Conservation (phyloP, 2,329 filamentous ascomycete genomes). For the Talaromyces sp. region DNA sequence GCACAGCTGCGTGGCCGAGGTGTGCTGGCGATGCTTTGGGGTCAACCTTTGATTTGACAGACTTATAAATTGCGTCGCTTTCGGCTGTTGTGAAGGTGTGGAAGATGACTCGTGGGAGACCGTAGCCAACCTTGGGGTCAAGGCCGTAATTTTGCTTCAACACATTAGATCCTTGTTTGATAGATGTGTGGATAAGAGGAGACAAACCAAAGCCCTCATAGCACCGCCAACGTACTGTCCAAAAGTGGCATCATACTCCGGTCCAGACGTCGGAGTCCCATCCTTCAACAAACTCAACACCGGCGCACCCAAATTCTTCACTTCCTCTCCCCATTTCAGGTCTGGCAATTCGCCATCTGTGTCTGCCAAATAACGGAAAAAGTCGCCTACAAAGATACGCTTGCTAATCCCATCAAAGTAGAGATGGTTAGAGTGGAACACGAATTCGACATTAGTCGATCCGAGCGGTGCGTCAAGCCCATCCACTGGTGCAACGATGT, state of each 20-base stretch:
- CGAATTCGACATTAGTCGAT: constrained; percentile 2
- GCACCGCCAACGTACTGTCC: not conserved
- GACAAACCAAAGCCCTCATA: not conserved
- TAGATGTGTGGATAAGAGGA: not conserved
- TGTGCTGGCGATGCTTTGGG: constrained; percentile 4
- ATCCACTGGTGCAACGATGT: constrained; percentile 4
- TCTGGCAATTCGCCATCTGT: not conserved
- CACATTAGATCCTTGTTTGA: not conserved
- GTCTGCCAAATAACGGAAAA: not conserved
- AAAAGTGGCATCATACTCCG: not conserved
- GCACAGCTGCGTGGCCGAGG: constrained; percentile 12
- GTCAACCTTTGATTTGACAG: constrained; percentile 6
- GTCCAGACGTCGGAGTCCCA: not conserved
- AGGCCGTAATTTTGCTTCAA: constrained; percentile 2
- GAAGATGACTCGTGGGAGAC: constrained; percentile 12
- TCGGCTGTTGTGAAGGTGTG: constrained; percentile 11
- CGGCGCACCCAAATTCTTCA: constrained; percentile 6
- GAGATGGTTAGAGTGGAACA: constrained; percentile 12
- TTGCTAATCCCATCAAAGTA: constrained; percentile 13
- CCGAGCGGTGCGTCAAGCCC: constrained; percentile 1
- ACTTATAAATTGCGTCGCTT: not conserved
- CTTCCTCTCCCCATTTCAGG: constrained; percentile 13
- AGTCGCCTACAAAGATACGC: constrained; percentile 11
- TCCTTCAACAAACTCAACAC: constrained; percentile 3
- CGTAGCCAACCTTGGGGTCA: not conserved